phyloP scores from a whole-genome alignment of 306 rosid genomes.

The Acacia melanoxylon region DNA sequence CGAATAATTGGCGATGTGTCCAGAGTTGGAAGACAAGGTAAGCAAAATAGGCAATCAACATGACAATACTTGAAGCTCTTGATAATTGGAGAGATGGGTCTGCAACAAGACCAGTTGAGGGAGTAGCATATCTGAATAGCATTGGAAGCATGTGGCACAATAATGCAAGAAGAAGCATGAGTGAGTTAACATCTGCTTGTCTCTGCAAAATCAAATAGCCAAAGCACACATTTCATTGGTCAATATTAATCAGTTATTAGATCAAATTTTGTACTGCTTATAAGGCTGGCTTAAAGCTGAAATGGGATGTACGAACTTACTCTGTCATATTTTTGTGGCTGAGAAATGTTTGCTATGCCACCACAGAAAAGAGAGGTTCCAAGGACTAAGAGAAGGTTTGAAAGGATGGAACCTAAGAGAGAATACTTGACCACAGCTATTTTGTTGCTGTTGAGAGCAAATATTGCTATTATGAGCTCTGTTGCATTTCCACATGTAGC shows the following conservation, averaged over 20 bases:
- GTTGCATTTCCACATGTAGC: conserved; percentile 96
- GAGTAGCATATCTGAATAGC: conserved; percentile 46
- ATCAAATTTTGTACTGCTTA: background rate
- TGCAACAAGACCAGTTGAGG: conserved; percentile 14
- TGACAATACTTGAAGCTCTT: conserved; percentile 70
- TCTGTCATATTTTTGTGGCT: conserved; percentile 70
- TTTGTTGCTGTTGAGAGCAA: conserved; percentile 60
- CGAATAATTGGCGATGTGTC: conserved; percentile 77
- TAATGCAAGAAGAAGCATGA: conserved; percentile 53
- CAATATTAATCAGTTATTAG: background rate
- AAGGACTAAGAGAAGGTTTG: conserved; percentile 87
- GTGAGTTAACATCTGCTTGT: conserved; percentile 70
- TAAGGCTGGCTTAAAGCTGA: background rate
- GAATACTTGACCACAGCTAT: conserved; percentile 84
- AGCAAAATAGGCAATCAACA: conserved; percentile 71
- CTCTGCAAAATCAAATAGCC: conserved; percentile 41
- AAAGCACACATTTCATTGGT: background rate
- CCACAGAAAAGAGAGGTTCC: conserved; percentile 88
- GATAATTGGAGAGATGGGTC: conserved; percentile 61
- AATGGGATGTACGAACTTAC: conserved; percentile 38
- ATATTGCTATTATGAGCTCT: conserved; percentile 80
- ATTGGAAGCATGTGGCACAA: conserved; percentile 66
- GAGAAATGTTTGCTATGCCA: conserved; percentile 57
- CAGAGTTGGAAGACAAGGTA: conserved; percentile 73
- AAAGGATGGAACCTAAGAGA: conserved; percentile 88